These are phyloP conservation scores for Crithidia brevicula DNA, from an alignment of 208 protist species.

Conservation along the genomic window DNA sequence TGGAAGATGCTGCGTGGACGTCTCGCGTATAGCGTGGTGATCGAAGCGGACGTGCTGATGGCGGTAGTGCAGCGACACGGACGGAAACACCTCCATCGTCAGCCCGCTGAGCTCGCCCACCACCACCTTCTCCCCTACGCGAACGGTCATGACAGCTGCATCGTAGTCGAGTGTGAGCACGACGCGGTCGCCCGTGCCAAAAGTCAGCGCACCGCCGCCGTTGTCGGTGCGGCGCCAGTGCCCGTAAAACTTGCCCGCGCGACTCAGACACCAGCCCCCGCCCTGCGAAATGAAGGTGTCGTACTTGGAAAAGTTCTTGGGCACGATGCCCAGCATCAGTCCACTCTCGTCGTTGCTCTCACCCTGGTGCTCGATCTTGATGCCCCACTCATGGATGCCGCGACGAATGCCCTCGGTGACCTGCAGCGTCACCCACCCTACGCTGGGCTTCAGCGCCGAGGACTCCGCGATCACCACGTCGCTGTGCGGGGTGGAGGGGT, in stretches of 20 bases:
- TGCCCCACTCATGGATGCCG: slow-evolving; percentile 92
- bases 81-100: slow-evolving; percentile 88
- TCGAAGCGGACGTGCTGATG: slow-evolving; percentile 94
- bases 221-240: slow-evolving; percentile 88
- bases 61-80: slow-evolving; percentile 91
- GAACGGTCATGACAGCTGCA: slow-evolving; percentile 83
- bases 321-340: slow-evolving; percentile 93
- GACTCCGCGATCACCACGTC: slow-evolving; percentile 91
- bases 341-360: slow-evolving; percentile 92
- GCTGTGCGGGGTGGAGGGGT: slow-evolving; percentile 87
- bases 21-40: slow-evolving; percentile 76
- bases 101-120: slow-evolving; percentile 91
- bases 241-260: slow-evolving; percentile 94
- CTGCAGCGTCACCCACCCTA: slow-evolving; percentile 93
- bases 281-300: slow-evolving; percentile 95
- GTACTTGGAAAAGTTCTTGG: slow-evolving; percentile 89
- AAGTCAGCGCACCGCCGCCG: slow-evolving; percentile 59
- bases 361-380: slow-evolving; percentile 92
- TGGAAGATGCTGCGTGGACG: slow-evolving; percentile 45
- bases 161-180: slow-evolving; percentile 90
- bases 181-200: slow-evolving; percentile 89
- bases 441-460: slow-evolving; percentile 88
- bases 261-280: slow-evolving; percentile 91
- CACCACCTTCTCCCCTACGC: slow-evolving; percentile 81
- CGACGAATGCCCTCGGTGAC: slow-evolving; percentile 87